phyloP scores from a whole-genome alignment of 2,329 filamentous ascomycete genomes.

The Ophiocordyceps camponoti-floridani region DNA sequence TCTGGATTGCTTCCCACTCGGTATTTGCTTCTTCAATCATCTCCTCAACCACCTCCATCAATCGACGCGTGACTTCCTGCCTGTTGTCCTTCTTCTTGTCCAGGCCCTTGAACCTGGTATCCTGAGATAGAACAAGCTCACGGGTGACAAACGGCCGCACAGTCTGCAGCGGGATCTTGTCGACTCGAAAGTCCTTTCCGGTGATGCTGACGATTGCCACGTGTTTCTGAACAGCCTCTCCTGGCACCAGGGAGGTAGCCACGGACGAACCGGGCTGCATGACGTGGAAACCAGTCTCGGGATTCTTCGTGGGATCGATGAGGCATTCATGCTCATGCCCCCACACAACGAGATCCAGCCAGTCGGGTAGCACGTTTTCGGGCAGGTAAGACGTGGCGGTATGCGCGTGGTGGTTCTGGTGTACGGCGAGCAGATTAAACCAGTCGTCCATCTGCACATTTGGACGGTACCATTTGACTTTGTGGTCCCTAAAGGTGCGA shows the following conservation, averaged over 20 bases:
- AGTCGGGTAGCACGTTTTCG: constrained; percentile 80
- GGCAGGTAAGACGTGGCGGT: constrained; percentile 88
- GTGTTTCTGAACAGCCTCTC: constrained; percentile 82
- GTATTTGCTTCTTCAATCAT: constrained; percentile 72
- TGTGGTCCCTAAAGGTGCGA: constrained; percentile 79
- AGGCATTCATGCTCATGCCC: constrained; percentile 94
- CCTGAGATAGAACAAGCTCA: constrained; percentile 62
- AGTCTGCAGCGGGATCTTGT: constrained; percentile 68
- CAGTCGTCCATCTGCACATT: constrained; percentile 66
- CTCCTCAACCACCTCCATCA: constrained; percentile 65
- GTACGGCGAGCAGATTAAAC: constrained; percentile 91
- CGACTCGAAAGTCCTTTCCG: constrained; percentile 61
- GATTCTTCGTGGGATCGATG: constrained; percentile 68
- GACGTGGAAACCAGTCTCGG: constrained; percentile 80
- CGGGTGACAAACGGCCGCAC: constrained; percentile 82
- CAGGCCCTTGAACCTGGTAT: constrained; percentile 58
- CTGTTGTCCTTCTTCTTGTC: constrained; percentile 73
- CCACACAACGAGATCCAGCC: constrained; percentile 86
- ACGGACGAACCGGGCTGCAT: constrained; percentile 97
- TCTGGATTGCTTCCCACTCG: constrained; percentile 68
- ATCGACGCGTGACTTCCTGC: constrained; percentile 55
- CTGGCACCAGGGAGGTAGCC: constrained; percentile 77
- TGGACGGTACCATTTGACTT: constrained; percentile 86
- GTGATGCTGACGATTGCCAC: constrained; percentile 73
- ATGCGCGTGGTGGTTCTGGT: constrained; percentile 90